These are phyloP conservation scores for Thuidium tamariscinum DNA, from an alignment of 225 moss, liverwort and hornwort species.

Conservation along the genomic window DNA sequence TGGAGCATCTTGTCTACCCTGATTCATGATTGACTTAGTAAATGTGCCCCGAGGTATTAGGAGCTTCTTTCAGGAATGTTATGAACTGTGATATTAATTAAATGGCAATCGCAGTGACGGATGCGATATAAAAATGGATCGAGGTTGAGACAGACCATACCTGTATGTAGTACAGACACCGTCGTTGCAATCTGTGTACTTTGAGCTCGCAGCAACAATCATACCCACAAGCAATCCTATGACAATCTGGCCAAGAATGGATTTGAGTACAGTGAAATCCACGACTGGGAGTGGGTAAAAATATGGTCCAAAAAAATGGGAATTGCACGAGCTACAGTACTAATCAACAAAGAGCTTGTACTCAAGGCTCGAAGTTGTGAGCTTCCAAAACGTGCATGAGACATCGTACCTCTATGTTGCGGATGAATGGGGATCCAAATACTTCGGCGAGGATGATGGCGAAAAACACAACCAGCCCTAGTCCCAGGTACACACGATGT, in stretches of 20 bases:
- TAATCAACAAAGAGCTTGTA: not conserved
- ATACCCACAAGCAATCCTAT: constrained; percentile 63
- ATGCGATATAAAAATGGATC: not conserved
- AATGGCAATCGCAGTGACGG: not conserved
- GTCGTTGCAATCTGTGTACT: constrained; percentile 22
- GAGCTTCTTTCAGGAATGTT: not conserved
- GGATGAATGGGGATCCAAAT: constrained; percentile 79
- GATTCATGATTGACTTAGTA: not conserved
- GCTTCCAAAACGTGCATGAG: not conserved
- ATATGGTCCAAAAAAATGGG: not conserved
- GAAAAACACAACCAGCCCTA: constrained; percentile 67
- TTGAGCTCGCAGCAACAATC: constrained; percentile 52
- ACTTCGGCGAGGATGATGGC: constrained; percentile 60
- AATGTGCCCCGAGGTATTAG: not conserved
- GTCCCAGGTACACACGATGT: constrained; percentile 57
- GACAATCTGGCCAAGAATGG: constrained; percentile 32
- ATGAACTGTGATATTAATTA: not conserved
- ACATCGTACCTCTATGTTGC: constrained; percentile 55
- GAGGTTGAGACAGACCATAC: not conserved
- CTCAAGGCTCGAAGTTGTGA: not conserved
- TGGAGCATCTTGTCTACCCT: not conserved
- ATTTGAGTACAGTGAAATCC: not conserved
- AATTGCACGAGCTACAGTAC: not conserved
- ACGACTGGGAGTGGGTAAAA: not conserved
- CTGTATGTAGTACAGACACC: not conserved